Percentiles rank a stretch among this genome's conserved stretches.
Evolutionary conservation across 2,329 filamentous ascomycete genomes (phyloP).

Genomic region (Scedosporium dehoogii): DNA sequence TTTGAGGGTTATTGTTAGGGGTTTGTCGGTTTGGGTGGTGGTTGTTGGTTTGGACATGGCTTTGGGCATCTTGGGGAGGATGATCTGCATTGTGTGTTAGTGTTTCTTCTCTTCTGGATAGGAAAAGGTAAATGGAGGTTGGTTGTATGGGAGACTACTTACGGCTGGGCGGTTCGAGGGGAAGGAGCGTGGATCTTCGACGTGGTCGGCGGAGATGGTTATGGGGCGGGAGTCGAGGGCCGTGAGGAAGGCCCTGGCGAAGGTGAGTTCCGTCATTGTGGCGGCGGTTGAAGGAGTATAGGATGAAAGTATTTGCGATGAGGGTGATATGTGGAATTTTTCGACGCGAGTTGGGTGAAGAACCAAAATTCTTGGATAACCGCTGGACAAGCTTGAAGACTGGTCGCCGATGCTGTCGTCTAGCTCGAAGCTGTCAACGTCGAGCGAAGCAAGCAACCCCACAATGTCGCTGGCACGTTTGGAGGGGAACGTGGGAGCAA

Average conservation of each 20-base stretch:
- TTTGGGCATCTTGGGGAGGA: slow-evolving; percentile 57
- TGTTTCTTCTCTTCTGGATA: slow-evolving; percentile 8
- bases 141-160: slow-evolving; percentile 15
- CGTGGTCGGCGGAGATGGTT: slow-evolving; percentile 82
- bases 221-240: slow-evolving; percentile 67
- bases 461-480: not conserved
- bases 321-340: not conserved
- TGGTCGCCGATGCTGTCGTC: too few relatives aligned
- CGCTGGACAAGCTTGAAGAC: too few relatives aligned
- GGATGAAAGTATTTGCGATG: not conserved
- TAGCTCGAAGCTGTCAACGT: not conserved
- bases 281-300: slow-evolving; percentile 7
- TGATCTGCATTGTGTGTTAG: slow-evolving; percentile 42
- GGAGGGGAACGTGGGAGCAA: not conserved
- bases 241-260: slow-evolving; percentile 74
- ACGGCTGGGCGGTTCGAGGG: slow-evolving; percentile 63
- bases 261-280: slow-evolving; percentile 71
- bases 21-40: slow-evolving; percentile 40
- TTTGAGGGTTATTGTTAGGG: slow-evolving; percentile 54
- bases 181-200: slow-evolving; percentile 74
- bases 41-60: slow-evolving; percentile 40
- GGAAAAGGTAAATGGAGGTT: not conserved
- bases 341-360: too few relatives aligned
- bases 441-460: not conserved
- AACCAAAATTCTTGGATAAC: too few relatives aligned